Evolutionary conservation across 2,329 filamentous ascomycete genomes (phyloP).

Genomic region (Cercospora nicotianae): DNA sequence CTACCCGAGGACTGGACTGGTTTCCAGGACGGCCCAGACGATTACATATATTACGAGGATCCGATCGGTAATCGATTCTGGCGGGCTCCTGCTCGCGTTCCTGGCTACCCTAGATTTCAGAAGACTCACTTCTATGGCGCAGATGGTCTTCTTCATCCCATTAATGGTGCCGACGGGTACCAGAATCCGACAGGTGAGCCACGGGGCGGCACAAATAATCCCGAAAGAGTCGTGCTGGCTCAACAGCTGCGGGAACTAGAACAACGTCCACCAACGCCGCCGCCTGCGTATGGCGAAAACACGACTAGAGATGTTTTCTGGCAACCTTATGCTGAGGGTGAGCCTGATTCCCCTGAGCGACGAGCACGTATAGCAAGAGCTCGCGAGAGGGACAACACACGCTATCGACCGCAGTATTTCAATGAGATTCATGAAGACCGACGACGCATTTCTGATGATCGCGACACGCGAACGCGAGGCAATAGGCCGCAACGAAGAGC

Average conservation of each 20-base stretch:
- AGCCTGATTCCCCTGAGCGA: not conserved
- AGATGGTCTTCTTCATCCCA: conserved; percentile 4
- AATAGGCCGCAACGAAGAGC: not conserved
- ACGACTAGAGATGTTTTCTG: not conserved
- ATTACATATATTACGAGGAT: not conserved
- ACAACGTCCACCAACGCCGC: not conserved
- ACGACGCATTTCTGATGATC: not conserved
- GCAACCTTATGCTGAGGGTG: not conserved
- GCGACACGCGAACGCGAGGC: not conserved
- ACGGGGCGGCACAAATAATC: not conserved
- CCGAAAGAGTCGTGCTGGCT: not conserved
- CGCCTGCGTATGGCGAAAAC: not conserved
- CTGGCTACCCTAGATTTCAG: not conserved
- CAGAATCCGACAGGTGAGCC: not conserved
- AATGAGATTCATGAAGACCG: not conserved
- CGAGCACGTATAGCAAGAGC: not conserved
- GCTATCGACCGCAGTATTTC: not conserved
- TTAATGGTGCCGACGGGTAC: not conserved
- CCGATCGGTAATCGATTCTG: not conserved
- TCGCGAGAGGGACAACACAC: not conserved
- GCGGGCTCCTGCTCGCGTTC: not conserved
- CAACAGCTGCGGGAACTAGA: not conserved
- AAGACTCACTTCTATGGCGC: not conserved
- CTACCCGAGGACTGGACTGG: not conserved
- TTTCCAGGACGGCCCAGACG: not conserved